Evolutionary conservation across 768 basidiomycete genomes (phyloP), one percentile per base, ranked within the genome.

Genomic region (Auricularia sp.): DNA sequence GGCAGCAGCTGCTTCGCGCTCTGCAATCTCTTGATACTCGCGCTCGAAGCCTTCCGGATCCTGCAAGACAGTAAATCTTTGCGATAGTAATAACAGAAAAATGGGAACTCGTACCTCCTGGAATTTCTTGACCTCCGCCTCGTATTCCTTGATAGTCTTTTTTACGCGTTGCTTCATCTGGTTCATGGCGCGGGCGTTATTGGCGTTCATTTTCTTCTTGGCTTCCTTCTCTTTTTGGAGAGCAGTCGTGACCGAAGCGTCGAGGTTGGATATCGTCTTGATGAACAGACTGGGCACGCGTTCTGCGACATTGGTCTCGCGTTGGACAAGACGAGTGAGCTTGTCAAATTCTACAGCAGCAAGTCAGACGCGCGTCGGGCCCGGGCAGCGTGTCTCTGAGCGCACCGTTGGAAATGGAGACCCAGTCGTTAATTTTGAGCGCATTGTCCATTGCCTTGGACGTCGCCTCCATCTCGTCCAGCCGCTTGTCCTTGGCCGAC

Each of bases 131-230:
- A 95, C 75, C 68, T 91, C 88, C 11, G 74, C 75, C 77, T 98
- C 97, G 72, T 91, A 83, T 74, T 98, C 97, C 75, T 94, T 96
- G 64, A 81, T 70, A 10, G 88, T 83, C 78, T 95, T 98, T 79
- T 90, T 95, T 64, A 98, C 82, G 75, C 95, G 97, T 77, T 98
- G 96, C 77, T 95, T 98, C 87, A 98, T 90, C n/a, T 90, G 90
- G 62, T 93, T 98, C 68, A 98, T 82, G 2, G 94, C 93, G 71
- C 91, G 94, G 47, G 93, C 91, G 70, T 95, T 95, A 67, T 83
- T 88, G 1, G 93, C 90, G 68, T 94, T 96, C 88, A 95, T 92
- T 78, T 97, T 98, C 78, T 98, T 97, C 78, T 91, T 90, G 10
- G 92, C 87, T 66, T 89, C 87, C 75, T 95, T 96, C 75, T 97